Evolutionary conservation across 2,329 filamentous ascomycete species (phyloP).

Genomic region (Aspergillus jensenii): DNA sequence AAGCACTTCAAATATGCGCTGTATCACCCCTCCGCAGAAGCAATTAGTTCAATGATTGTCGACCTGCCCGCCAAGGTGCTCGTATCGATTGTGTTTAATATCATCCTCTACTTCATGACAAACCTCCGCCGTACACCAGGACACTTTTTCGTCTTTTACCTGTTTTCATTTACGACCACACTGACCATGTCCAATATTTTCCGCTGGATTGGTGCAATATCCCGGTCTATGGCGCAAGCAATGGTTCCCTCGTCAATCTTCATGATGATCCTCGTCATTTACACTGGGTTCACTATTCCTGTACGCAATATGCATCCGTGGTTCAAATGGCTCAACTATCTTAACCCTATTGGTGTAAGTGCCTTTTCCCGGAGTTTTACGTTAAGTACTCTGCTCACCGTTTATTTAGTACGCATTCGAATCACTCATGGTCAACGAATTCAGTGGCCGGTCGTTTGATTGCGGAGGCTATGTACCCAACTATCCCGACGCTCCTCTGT

Average conservation of each 20-base stretch:
- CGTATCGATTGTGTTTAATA: conserved; percentile 73
- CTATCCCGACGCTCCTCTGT: conserved; percentile 39
- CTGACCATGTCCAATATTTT: conserved; percentile 84
- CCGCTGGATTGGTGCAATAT: conserved; percentile 73
- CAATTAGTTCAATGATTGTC: conserved; percentile 77
- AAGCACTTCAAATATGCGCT: conserved; percentile 84
- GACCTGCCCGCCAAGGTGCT: conserved; percentile 78
- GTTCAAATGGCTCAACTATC: conserved; percentile 80
- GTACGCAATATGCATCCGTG: conserved; percentile 70
- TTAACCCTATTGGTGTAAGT: conserved; percentile 66
- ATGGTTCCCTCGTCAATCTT: conserved; percentile 57
- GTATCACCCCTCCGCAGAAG: conserved; percentile 89
- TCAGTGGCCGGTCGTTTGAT: conserved; percentile 60
- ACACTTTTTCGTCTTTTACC: conserved; percentile 80
- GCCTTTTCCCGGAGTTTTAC: neutral
- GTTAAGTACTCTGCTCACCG: neutral
- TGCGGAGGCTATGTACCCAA: conserved; percentile 49
- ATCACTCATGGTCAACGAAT: conserved; percentile 81
- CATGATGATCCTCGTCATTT: conserved; percentile 47
- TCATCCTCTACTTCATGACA: conserved; percentile 83
- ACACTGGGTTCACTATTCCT: conserved; percentile 49
- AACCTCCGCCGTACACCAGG: conserved; percentile 72
- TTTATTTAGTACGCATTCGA: conserved; percentile 69
- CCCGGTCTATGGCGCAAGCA: conserved; percentile 63
- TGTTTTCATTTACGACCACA: conserved; percentile 72